Evolutionary conservation across 805 yeast species (phyloP).

Genomic region (Isabelozyma pseudorhagii): DNA sequence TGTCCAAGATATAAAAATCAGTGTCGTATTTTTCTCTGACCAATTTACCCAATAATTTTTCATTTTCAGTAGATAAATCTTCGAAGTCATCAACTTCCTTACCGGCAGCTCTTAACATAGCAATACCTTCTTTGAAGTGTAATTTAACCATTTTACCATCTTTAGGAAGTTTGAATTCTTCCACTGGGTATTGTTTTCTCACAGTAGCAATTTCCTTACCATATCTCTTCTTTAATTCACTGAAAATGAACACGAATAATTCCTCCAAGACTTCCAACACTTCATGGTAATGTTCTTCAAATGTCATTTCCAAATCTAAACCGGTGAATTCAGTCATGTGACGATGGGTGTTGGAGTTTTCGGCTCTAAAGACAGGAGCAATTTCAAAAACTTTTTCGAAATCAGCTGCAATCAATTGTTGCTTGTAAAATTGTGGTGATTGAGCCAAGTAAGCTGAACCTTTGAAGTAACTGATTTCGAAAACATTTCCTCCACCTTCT

Average conservation of each 20-base stretch:
- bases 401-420: constrained; percentile 96
- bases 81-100: constrained; percentile 83
- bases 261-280: constrained; percentile 61
- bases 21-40: constrained; percentile 94
- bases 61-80: constrained; percentile 91
- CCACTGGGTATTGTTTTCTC: constrained; percentile 94
- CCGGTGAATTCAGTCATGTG: constrained; percentile 99
- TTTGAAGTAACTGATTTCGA: constrained; percentile 90
- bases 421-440: constrained; percentile 97
- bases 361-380: constrained; percentile 99
- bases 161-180: constrained; percentile 91
- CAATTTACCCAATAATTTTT: constrained; percentile 85
- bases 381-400: constrained; percentile 94
- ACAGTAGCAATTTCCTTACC: constrained; percentile 83
- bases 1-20: constrained; percentile 96
- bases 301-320: constrained; percentile 95
- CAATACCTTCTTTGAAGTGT: constrained; percentile 88
- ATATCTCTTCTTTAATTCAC: constrained; percentile 76
- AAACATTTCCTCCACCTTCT: constrained; percentile 97
- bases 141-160: constrained; percentile 91
- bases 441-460: constrained; percentile 93
- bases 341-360: constrained; percentile 97
- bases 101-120: constrained; percentile 82
- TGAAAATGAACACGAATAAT: constrained; percentile 84
- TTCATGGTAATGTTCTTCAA: constrained; percentile 98